phyloP scores from a whole-genome alignment of 2,329 filamentous ascomycete genomes.

The Calonectria pseudoturangicola region DNA sequence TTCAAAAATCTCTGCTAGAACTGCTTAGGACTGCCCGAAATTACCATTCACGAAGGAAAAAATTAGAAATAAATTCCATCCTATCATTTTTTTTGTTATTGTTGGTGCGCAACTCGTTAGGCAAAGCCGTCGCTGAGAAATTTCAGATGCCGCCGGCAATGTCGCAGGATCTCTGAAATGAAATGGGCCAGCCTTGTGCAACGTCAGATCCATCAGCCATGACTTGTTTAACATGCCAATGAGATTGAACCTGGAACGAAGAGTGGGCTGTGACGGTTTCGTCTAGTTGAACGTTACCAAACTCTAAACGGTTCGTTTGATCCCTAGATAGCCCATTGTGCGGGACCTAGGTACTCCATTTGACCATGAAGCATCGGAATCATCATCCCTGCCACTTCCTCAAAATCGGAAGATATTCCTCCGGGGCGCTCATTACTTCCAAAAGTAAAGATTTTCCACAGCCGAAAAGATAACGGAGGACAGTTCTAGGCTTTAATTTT shows the following conservation, averaged over 20 bases:
- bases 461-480: slow-evolving; percentile 5
- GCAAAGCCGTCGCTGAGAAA: background rate
- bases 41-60: no score
- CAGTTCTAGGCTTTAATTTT: background rate
- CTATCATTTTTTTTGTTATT: background rate
- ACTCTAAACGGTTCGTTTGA: slow-evolving; percentile 11
- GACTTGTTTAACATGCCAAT: background rate
- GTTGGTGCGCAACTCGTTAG: background rate
- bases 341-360: slow-evolving; percentile 1
- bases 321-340: background rate
- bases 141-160: no score
- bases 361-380: background rate
- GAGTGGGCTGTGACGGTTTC: background rate
- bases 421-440: background rate
- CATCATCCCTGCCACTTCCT: slow-evolving; percentile 1
- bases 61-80: no score
- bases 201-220: background rate
- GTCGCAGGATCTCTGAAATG: background rate
- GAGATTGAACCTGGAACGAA: background rate
- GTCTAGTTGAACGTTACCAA: background rate
- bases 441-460: background rate
- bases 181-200: background rate
- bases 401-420: slow-evolving; percentile 8
- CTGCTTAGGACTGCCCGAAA: no score
- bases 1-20: background rate